Evolutionary conservation across 768 basidiomycete genomes (phyloP).

Genomic region (Strobilomyces echinocephalus): DNA sequence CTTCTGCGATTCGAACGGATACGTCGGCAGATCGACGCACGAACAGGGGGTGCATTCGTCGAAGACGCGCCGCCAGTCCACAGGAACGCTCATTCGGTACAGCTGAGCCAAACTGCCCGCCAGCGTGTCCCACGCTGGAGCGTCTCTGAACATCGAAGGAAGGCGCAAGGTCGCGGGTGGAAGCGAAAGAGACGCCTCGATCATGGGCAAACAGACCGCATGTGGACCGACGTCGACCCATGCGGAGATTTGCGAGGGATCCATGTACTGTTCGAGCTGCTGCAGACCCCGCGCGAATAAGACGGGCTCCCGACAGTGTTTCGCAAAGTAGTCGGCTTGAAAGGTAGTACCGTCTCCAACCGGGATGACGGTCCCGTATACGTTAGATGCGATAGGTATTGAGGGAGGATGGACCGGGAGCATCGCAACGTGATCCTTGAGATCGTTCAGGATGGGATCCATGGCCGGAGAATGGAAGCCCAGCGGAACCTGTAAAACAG

Average conservation of each 20-base stretch:
- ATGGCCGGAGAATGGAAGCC: constrained; percentile 68
- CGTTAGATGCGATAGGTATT: constrained; percentile 61
- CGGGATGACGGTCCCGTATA: constrained; percentile 47
- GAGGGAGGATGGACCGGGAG: constrained; percentile 42
- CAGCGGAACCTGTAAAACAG: constrained; percentile 49
- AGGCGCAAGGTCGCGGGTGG: constrained; percentile 39
- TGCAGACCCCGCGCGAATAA: constrained; percentile 47
- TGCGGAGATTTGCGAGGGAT: constrained; percentile 31
- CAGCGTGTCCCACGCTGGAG: constrained; percentile 43
- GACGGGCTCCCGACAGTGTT: constrained; percentile 57
- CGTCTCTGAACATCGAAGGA: constrained; percentile 45
- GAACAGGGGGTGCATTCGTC: constrained; percentile 37
- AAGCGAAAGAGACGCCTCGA: constrained; percentile 32
- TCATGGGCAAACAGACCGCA: constrained; percentile 50
- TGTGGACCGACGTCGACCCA: constrained; percentile 74
- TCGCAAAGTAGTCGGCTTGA: constrained; percentile 48
- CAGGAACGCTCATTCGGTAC: constrained; percentile 36
- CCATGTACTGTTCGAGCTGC: constrained; percentile 32
- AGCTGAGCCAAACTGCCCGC: constrained; percentile 44
- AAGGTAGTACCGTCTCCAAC: constrained; percentile 50
- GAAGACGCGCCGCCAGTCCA: constrained; percentile 58
- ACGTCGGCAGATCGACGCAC: constrained; percentile 55
- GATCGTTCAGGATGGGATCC: constrained; percentile 49
- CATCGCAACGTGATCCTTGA: constrained; percentile 36
- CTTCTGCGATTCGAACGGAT: constrained; percentile 52